Evolutionary conservation across 1,139 yeast species (phyloP).

Genomic region (Saccharomyces hybrid): DNA sequence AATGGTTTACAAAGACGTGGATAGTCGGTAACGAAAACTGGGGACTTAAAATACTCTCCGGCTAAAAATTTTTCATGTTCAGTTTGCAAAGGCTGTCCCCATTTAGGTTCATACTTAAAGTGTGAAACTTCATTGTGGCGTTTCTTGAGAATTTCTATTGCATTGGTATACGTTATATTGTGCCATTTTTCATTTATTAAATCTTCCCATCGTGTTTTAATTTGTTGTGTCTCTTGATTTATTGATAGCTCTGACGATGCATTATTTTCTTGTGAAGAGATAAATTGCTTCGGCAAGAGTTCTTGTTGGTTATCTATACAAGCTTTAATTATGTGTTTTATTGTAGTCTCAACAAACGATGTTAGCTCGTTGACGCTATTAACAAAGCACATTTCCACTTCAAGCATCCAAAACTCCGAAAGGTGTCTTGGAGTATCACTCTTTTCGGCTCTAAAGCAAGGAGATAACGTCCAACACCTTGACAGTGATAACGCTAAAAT

Average conservation of each 20-base stretch:
- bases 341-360: conserved; percentile 60
- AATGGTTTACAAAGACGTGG: conserved; percentile 79
- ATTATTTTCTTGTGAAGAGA: conserved; percentile 36
- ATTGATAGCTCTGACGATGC: not conserved
- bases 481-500: conserved; percentile 66
- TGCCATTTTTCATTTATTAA: conserved; percentile 47
- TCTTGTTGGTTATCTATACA: conserved; percentile 34
- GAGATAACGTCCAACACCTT: conserved; percentile 83
- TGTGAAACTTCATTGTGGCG: conserved; percentile 12
- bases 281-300: conserved; percentile 34
- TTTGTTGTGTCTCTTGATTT: conserved; percentile 2
- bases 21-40: conserved; percentile 87
- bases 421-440: conserved; percentile 89
- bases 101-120: conserved; percentile 36
- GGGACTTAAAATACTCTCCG: conserved; percentile 55
- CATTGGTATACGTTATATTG: conserved; percentile 65
- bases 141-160: conserved; percentile 44
- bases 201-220: conserved; percentile 29
- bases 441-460: conserved; percentile 90
- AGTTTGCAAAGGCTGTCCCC: conserved; percentile 73
- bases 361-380: conserved; percentile 56
- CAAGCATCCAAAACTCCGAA: conserved; percentile 97
- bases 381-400: conserved; percentile 79
- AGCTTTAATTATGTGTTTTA: conserved; percentile 44
- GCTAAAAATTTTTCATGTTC: conserved; percentile 93